Conservation (phyloP, 2,329 filamentous ascomycete species). For the Chaetomium olivaceum region DNA sequence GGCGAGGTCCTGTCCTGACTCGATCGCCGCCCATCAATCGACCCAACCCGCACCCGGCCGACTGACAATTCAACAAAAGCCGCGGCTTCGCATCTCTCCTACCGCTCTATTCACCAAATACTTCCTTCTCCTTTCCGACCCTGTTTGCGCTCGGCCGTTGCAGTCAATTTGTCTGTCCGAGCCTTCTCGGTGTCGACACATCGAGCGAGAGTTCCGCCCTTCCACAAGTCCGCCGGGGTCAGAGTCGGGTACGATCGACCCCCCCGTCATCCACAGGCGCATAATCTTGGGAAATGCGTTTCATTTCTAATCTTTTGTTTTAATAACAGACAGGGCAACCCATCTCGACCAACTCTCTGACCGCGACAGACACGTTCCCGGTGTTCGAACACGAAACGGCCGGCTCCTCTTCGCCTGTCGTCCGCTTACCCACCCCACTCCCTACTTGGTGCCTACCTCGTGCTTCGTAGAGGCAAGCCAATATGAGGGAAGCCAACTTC, state of each 20-base stretch:
- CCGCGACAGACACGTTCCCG: slow-evolving; percentile 7
- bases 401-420: neutral
- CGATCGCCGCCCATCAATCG: slow-evolving; percentile 26
- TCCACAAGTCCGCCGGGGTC: slow-evolving; percentile 10
- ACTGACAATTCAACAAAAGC: neutral
- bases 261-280: slow-evolving; percentile 22
- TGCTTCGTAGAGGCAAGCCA: slow-evolving; percentile 45
- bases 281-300: slow-evolving; percentile 25
- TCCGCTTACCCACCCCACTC: slow-evolving; percentile 21
- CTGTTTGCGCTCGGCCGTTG: neutral
- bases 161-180: slow-evolving; percentile 1
- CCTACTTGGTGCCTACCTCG: slow-evolving; percentile 34
- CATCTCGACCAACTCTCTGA: slow-evolving; percentile 9
- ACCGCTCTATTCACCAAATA: neutral
- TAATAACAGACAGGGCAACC: slow-evolving; percentile 19
- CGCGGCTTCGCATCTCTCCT: neutral
- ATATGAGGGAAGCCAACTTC: slow-evolving; percentile 99
- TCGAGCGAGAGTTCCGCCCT: slow-evolving; percentile 20
- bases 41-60: slow-evolving; percentile 9
- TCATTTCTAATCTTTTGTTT: slow-evolving; percentile 29
- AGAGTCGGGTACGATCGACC: slow-evolving; percentile 18
- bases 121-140: neutral
- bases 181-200: slow-evolving; percentile 17
- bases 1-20: slow-evolving; percentile 25
- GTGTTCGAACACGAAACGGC: slow-evolving; percentile 18